These are phyloP conservation scores for Gynostemma pentaphyllum DNA, from an alignment of 306 rosid species.

Conservation along the genomic window DNA sequence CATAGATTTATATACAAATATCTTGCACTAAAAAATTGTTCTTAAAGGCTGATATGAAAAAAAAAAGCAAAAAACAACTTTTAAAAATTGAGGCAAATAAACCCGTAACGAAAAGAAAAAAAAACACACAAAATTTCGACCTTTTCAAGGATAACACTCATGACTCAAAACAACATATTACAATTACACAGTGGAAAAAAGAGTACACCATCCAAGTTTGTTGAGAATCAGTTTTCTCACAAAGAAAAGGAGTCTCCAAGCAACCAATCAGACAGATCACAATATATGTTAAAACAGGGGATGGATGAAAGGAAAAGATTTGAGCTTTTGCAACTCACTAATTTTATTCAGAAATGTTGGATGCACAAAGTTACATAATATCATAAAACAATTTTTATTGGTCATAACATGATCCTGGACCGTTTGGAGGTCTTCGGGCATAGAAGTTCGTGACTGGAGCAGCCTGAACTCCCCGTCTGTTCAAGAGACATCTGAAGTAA, in stretches of 20 bases:
- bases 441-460: constrained; percentile 60
- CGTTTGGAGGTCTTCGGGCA: constrained; percentile 62
- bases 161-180: too few relatives aligned
- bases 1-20: too few relatives aligned
- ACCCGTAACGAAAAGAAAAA: too few relatives aligned
- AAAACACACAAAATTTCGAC: too few relatives aligned
- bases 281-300: neutral
- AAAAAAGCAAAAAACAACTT: too few relatives aligned
- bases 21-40: too few relatives aligned
- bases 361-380: neutral
- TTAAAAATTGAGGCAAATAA: too few relatives aligned
- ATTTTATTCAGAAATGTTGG: neutral
- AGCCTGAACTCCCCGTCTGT: constrained; percentile 66
- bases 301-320: constrained; percentile 2
- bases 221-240: neutral
- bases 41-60: too few relatives aligned
- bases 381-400: constrained; percentile 28
- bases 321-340: neutral
- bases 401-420: constrained; percentile 78
- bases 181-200: neutral
- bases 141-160: neutral
- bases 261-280: neutral
- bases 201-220: neutral
- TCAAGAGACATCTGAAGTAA: constrained; percentile 78
- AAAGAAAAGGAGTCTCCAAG: neutral